Base-by-base conservation (phyloP, 345 rosid genomes). In the Lepidium sativum region DNA sequence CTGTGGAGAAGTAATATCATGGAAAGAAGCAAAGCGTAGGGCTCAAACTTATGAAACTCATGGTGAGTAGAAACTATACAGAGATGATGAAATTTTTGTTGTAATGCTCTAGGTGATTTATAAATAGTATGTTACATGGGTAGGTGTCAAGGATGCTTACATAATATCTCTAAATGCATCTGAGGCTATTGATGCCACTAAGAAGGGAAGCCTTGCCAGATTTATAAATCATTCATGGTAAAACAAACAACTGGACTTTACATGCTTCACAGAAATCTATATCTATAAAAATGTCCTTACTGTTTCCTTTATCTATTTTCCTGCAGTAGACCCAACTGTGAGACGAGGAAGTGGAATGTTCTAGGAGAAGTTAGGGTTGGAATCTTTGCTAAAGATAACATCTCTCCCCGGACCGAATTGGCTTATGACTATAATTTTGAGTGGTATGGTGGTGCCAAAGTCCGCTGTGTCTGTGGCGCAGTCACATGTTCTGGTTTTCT, bases 141-240 rank as follows among this genome's bases (percentile, higher is more conserved):
- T 76, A 94, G 99, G 97, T 78, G 80, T 83, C 10, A 87, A 76
- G 83, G 97, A 90, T 84, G 99, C 99, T 25, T 94, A 70, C 75
- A 87, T 94, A 14, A 94, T 94, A 79, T 89, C 86, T 29, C 87
- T 92, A 41, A 90, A 90, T 86, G 81, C 86, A 2, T 57, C 72
- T 39, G 95, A 88, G 59, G 89, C 96, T 18, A 90, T 90, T 20
- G 99, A 94, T 73, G 99, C 99, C 42, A 94, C 95, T 48, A 79
- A 65, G 76, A 94, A 88, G 59, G 99, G 97, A 67, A 94, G 96
- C 78, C 82, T 84, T 69, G 99, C 92, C 52, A 81, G 97, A 78
- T 90, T 94, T 73, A 94, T 94, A 50, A 94, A 94, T 72, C 99
- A 94, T 80, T 90, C 96, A 80, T 94, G 99, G 99, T 90, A 78